Conservation (phyloP, 2,329 filamentous ascomycete species). For the Ascochyta lentis region DNA sequence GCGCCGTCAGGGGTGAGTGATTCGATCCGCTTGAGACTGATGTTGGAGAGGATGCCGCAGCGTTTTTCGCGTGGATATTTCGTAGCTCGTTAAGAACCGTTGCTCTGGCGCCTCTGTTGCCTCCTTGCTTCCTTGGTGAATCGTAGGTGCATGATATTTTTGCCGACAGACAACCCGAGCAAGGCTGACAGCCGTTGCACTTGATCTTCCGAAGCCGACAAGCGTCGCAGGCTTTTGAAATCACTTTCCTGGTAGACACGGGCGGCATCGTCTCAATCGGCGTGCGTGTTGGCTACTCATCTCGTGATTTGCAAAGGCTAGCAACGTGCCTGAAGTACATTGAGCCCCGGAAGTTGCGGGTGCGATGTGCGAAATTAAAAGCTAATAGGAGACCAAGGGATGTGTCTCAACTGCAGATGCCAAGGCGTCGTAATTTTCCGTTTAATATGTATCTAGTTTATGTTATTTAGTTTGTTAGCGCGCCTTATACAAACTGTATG, state of each 20-base stretch:
- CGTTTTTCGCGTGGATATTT: slow-evolving; percentile 61
- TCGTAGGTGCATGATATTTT: slow-evolving; percentile 70
- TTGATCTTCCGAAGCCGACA: slow-evolving; percentile 78
- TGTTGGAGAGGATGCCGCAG: not conserved
- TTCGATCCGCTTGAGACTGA: not conserved
- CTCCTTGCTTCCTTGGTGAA: slow-evolving; percentile 77
- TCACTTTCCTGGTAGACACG: slow-evolving; percentile 11
- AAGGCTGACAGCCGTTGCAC: slow-evolving; percentile 74
- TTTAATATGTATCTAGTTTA: too few species aligned
- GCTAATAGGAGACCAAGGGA: too few species aligned
- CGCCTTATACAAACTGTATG: too few species aligned
- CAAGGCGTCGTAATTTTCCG: too few species aligned
- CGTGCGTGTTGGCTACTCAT: not conserved
- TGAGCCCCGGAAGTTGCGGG: not conserved
- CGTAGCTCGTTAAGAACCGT: slow-evolving; percentile 78
- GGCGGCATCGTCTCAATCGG: not conserved
- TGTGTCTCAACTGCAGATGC: too few species aligned
- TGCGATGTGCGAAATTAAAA: not conserved
- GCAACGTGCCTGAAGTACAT: not conserved
- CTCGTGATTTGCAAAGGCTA: not conserved
- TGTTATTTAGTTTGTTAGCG: too few species aligned
- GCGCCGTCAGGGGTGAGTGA: not conserved
- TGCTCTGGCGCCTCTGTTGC: slow-evolving; percentile 74
- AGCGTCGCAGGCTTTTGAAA: slow-evolving; percentile 69
- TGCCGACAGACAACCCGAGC: slow-evolving; percentile 72